A percentile compares a stretch with the other conserved stretches of the same genome.
Evolutionary conservation across 345 rosid genomes (phyloP).

Genomic region (Brassica rapa): DNA sequence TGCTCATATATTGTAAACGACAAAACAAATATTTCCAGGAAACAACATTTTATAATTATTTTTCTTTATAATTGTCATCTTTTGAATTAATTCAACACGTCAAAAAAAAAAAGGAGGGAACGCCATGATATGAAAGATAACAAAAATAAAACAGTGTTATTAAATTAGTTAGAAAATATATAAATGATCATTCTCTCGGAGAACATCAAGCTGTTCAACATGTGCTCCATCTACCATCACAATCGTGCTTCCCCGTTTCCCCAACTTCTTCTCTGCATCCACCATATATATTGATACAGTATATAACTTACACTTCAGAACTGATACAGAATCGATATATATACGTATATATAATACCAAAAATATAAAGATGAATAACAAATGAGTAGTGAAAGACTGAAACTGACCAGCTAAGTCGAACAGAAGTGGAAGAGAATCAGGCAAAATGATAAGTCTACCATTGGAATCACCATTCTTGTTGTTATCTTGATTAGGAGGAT

Average conservation of each 20-base stretch:
- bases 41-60: not conserved
- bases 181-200: conserved; percentile 80
- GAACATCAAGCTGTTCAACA: conserved; percentile 73
- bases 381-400: conserved; percentile 8
- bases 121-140: not conserved
- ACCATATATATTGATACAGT: not conserved
- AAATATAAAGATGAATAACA: not conserved
- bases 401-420: conserved; percentile 70
- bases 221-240: conserved; percentile 74
- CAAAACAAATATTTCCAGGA: not conserved
- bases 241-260: conserved; percentile 67
- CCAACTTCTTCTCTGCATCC: conserved; percentile 72
- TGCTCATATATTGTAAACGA: not conserved
- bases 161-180: conserved; percentile 49
- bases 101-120: not conserved
- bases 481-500: conserved; percentile 55
- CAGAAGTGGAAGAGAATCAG: conserved; percentile 67
- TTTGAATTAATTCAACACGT: not conserved
- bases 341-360: not conserved
- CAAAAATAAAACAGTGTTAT: not conserved
- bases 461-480: conserved; percentile 35
- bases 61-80: not conserved
- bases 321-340: not conserved
- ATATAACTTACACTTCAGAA: not conserved
- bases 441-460: conserved; percentile 75